phyloP scores from a whole-genome alignment of 1,284 basidiomycete genomes.

The Sphagnurus paluster region DNA sequence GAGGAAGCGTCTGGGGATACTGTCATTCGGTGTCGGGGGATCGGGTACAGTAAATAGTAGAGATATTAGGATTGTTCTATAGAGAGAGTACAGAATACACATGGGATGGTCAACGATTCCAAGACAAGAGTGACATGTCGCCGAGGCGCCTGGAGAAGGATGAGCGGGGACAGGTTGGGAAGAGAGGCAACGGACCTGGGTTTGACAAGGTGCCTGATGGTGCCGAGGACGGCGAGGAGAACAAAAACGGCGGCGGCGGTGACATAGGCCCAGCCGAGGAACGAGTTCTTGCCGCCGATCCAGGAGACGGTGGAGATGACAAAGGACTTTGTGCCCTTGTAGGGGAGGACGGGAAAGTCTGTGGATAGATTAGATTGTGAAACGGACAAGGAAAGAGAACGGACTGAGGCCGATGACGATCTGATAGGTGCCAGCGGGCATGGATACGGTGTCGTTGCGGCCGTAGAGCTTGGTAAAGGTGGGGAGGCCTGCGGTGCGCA shows the following conservation, averaged over 20 bases:
- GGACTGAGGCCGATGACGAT: constrained; percentile 83
- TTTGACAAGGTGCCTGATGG: constrained; percentile 89
- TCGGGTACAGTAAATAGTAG: constrained; percentile 40
- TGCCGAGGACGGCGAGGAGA: constrained; percentile 83
- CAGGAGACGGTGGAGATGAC: constrained; percentile 97
- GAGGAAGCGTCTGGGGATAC: constrained; percentile 36
- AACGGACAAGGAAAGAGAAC: constrained; percentile 28
- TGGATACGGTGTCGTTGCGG: constrained; percentile 80
- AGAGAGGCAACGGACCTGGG: constrained; percentile 66
- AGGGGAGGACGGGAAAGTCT: constrained; percentile 95
- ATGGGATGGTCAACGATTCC: constrained; percentile 61
- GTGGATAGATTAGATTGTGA: neutral
- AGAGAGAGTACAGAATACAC: constrained; percentile 16
- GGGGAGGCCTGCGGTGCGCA: constrained; percentile 95
- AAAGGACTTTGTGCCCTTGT: constrained; percentile 94
- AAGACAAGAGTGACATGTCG: constrained; percentile 84
- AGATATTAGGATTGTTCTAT: constrained; percentile 12
- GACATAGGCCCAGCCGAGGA: constrained; percentile 97
- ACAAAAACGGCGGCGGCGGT: constrained; percentile 88
- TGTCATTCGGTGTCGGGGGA: constrained; percentile 54
- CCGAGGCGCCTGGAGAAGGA: constrained; percentile 60
- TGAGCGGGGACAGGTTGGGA: constrained; percentile 7
- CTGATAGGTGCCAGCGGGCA: constrained; percentile 78
- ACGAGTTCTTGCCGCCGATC: constrained; percentile 97
- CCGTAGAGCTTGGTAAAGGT: constrained; percentile 96